Conservation (phyloP, 2,329 filamentous ascomycete genomes). For the Remersonia thermophila region DNA sequence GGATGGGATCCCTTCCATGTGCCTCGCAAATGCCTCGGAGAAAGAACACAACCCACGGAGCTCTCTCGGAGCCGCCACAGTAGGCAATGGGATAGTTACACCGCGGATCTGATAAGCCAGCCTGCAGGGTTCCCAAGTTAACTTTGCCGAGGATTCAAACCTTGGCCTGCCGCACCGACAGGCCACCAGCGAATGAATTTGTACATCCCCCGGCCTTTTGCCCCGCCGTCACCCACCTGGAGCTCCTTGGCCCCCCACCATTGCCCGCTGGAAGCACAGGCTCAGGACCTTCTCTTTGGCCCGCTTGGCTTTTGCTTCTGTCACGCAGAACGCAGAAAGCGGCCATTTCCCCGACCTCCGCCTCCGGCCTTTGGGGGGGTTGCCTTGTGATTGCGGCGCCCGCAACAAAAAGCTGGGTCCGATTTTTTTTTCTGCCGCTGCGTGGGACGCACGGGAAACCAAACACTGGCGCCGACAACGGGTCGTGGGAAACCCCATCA, state of each 20-base stretch:
- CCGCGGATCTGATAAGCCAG: background rate
- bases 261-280: background rate
- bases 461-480: background rate
- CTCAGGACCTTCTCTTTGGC: no score
- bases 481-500: no score
- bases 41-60: background rate
- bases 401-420: background rate
- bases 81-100: no score
- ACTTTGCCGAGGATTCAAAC: background rate
- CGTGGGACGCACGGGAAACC: no score
- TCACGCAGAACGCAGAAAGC: no score
- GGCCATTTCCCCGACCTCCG: no score
- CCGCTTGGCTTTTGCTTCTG: no score
- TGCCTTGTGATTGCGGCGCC: background rate
- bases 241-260: constrained; percentile 1
- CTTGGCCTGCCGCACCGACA: no score
- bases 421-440: no score
- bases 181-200: no score
- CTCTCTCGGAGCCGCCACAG: background rate
- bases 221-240: background rate
- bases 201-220: no score
- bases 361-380: background rate
- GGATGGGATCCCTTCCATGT: no score
- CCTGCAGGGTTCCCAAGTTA: background rate
- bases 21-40: background rate